Base-by-base conservation (phyloP, 345 rosid genomes). In the Mercurialis annua region DNA sequence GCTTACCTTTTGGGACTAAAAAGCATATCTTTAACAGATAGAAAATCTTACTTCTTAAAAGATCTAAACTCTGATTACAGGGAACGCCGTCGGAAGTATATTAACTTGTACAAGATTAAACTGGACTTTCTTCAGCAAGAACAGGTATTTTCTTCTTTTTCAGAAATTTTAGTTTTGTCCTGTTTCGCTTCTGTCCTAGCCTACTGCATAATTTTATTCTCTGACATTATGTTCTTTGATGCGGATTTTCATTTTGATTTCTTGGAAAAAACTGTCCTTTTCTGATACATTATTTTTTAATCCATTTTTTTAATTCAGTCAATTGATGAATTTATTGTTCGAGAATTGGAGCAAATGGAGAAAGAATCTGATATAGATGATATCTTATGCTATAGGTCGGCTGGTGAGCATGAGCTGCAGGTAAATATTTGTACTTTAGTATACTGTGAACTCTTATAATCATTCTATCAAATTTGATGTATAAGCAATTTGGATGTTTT, bases 331-430 rank as follows among this genome's bases (percentile, higher is more conserved):
- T 68, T 79, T 60, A 62, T 88, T 80, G 76, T 88, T 77, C 71
- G 66, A 67, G 90, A 88, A 67, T 75, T 92, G 84, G 98, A 92
- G 80, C 81, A 83, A 84, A 82, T 92, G 83, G 98, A 92, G 89
- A 85, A 83, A 79, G 92, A 88, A 65, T 84, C 75, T 67, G 97
- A 90, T 71, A 77, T 87, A 66, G 96, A 90, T 62, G 96, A 88
- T 75, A 92, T 92, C 74, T 80, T 92, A 74, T 85, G 79, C 75
- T 90, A 86, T 67, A 83, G 98, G 70, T 81, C 97, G 38, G 86
- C 81, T 77, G 98, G 97, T 42, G 98, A 92, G 77, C 53, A 53
- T 79, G 86, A 92, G 81, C 77, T 88, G 70, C 90, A 90, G 98
- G 98, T 92, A 83, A 72, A 56, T 74, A 47, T 54, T 46, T 75